Percentiles rank a stretch among this genome's conserved stretches.
These are phyloP conservation scores for Phoenix roebelenii DNA, from an alignment of 176 grass and related monocot genomes.

Conservation along the genomic window DNA sequence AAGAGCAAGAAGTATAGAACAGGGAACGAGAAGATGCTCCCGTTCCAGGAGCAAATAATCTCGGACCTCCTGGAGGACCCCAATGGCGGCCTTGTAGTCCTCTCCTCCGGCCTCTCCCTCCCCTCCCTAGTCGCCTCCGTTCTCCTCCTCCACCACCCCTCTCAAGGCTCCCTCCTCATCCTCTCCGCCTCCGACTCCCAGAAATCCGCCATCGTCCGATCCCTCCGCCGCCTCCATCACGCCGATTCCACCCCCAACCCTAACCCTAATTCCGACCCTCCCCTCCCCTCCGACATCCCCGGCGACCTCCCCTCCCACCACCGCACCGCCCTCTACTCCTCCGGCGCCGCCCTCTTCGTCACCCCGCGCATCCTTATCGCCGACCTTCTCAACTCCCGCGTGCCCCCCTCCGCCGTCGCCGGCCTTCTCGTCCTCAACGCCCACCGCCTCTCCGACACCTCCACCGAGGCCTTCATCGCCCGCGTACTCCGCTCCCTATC, in stretches of 20 bases:
- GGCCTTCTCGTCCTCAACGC: constrained; percentile 56
- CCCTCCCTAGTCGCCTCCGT: constrained; percentile 51
- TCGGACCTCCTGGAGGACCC: constrained; percentile 68
- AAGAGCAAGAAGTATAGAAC: no score
- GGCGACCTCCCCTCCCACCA: constrained; percentile 59
- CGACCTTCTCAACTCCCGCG: constrained; percentile 81
- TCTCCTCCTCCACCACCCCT: constrained; percentile 45
- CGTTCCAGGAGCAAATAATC: constrained; percentile 69
- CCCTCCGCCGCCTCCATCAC: constrained; percentile 22
- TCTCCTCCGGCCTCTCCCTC: constrained; percentile 61
- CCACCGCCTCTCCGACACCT: constrained; percentile 62
- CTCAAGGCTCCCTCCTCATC: constrained; percentile 48
- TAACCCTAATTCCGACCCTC: neutral
- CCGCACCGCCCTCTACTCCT: constrained; percentile 59
- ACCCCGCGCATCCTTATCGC: constrained; percentile 71
- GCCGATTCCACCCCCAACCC: constrained; percentile 1
- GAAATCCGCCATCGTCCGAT: constrained; percentile 35
- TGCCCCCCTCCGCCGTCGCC: constrained; percentile 35
- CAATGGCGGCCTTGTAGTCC: constrained; percentile 68
- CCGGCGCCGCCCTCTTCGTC: constrained; percentile 55
- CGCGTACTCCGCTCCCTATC: constrained; percentile 45
- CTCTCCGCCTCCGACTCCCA: constrained; percentile 63
- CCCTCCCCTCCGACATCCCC: constrained; percentile 32
- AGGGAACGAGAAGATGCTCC: constrained; percentile 15
- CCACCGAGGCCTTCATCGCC: constrained; percentile 75